Evolutionary conservation across 345 rosid species (phyloP).

Genomic region (Dipteronia dyeriana): DNA sequence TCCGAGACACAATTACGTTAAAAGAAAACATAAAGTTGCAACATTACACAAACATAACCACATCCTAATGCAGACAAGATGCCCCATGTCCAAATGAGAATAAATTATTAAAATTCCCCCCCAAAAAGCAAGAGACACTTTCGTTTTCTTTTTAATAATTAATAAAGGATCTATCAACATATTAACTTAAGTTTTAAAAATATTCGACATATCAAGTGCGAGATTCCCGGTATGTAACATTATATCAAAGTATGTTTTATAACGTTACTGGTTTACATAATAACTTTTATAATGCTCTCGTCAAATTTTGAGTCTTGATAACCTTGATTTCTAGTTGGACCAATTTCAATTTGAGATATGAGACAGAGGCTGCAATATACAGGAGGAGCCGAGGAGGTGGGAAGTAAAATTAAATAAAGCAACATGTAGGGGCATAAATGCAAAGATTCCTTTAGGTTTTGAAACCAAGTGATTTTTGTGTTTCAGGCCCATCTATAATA

Average conservation of each 20-base stretch:
- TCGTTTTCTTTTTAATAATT: neutral
- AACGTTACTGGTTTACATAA: too few species aligned
- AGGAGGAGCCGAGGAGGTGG: too few species aligned
- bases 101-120: neutral
- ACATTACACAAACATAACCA: neutral
- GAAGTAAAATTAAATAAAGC: neutral
- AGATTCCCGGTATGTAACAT: too few species aligned
- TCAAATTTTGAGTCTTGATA: too few species aligned
- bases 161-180: neutral
- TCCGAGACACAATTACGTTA: slow-evolving; percentile 45
- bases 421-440: slow-evolving; percentile 16
- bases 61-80: slow-evolving; percentile 13
- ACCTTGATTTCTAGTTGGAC: neutral
- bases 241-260: too few species aligned
- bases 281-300: too few species aligned
- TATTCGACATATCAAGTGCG: too few species aligned
- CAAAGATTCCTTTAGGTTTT: slow-evolving; percentile 22
- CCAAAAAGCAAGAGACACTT: neutral
- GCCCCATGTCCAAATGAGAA: slow-evolving; percentile 10
- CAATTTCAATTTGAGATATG: neutral
- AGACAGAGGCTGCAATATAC: neutral
- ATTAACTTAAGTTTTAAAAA: too few species aligned
- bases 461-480: neutral
- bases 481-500: neutral
- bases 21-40: slow-evolving; percentile 23